Evolutionary conservation across 441 rosid species (phyloP).

Genomic region (Jatropha multifida): DNA sequence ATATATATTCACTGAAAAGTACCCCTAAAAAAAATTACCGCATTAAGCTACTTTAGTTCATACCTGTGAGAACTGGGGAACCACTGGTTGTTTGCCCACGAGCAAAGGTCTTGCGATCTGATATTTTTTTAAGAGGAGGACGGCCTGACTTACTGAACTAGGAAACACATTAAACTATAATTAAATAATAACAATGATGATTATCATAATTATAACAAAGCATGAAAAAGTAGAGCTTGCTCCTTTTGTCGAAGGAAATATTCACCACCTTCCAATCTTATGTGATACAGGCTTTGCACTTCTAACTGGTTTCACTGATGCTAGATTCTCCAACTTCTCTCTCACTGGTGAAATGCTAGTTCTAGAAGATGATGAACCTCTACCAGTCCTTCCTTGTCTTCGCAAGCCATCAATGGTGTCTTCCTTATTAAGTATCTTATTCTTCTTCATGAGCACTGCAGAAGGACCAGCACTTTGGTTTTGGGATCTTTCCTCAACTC

Average conservation of each 20-base stretch:
- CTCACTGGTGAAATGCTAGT: constrained; percentile 37
- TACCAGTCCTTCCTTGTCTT: constrained; percentile 53
- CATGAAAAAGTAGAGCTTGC: not conserved
- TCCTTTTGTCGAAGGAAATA: constrained; percentile 15
- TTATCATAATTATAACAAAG: not conserved
- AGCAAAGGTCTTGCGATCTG: constrained; percentile 47
- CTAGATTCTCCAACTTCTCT: constrained; percentile 48
- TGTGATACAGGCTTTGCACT: constrained; percentile 43
- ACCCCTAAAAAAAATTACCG: not conserved
- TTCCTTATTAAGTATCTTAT: constrained; percentile 37
- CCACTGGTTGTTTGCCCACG: constrained; percentile 40
- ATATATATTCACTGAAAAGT: not conserved
- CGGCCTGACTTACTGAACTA: constrained; percentile 59
- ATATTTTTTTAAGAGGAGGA: constrained; percentile 53
- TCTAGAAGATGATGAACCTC: constrained; percentile 43
- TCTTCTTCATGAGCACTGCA: constrained; percentile 36
- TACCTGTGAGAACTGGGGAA: constrained; percentile 54
- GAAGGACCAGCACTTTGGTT: constrained; percentile 37
- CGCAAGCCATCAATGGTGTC: constrained; percentile 47
- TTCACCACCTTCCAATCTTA: constrained; percentile 48
- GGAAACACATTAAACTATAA: constrained; percentile 19
- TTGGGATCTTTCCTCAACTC: constrained; percentile 38
- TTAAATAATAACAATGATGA: not conserved
- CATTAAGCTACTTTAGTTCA: not conserved
- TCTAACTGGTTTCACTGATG: constrained; percentile 42